A percentile compares a stretch with the other conserved stretches of the same genome.
These are phyloP conservation scores for Pleomassaria siparia DNA, from an alignment of 2,329 filamentous ascomycete genomes.

Conservation along the genomic window DNA sequence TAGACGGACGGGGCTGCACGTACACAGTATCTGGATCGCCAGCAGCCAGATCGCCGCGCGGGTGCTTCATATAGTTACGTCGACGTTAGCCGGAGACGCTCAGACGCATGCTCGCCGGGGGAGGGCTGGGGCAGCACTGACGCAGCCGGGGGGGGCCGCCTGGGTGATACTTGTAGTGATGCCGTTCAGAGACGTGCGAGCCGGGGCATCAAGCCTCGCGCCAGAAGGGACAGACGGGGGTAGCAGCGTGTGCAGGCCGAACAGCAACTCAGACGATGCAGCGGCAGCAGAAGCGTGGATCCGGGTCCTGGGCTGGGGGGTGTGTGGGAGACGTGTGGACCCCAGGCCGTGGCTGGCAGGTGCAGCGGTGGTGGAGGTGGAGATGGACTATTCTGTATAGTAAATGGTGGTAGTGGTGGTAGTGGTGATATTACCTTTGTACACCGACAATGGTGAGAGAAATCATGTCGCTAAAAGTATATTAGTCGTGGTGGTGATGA, in stretches of 20 bases:
- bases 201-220: constrained; percentile 37
- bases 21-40: constrained; percentile 45
- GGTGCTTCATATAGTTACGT: constrained; percentile 38
- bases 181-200: too few relatives aligned
- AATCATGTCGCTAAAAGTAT: too few relatives aligned
- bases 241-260: neutral
- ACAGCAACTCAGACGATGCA: constrained; percentile 6
- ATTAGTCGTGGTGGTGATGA: too few relatives aligned
- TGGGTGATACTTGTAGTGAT: constrained; percentile 7
- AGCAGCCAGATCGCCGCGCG: constrained; percentile 39
- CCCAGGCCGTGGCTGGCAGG: constrained; percentile 20
- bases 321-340: constrained; percentile 9
- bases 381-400: too few relatives aligned
- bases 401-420: too few relatives aligned
- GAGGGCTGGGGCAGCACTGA: constrained; percentile 23
- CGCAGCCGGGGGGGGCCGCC: neutral
- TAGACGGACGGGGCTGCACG: constrained; percentile 36
- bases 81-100: constrained; percentile 40
- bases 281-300: constrained; percentile 20
- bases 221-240: constrained; percentile 13
- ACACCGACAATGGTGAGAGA: too few relatives aligned
- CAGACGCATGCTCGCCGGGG: constrained; percentile 35
- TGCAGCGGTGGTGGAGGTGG: too few relatives aligned
- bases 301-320: constrained; percentile 27
- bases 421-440: constrained; percentile 20